Evolutionary conservation across 2,329 filamentous ascomycete genomes (phyloP), one percentile per base, ranked within the genome.

Genomic region (Neofusicoccum laricinum): DNA sequence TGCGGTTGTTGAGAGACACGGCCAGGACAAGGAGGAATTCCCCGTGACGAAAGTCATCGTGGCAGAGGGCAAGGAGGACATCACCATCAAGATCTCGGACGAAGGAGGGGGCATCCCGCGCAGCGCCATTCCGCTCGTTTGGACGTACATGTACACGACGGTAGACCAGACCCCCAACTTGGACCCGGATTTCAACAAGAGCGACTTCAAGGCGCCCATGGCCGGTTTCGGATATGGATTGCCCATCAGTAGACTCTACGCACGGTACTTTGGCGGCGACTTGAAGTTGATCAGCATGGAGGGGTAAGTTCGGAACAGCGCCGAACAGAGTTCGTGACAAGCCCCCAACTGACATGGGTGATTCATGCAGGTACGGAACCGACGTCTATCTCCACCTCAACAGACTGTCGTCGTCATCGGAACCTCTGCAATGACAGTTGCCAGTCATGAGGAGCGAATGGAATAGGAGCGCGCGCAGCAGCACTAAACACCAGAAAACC

Each of bases 81-180:
- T 99, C 72, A 99, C 95, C 4, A 97, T 99, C 82, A 99, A 99
- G 80, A 90, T 99, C 71, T 92, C 90, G 4, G 95, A 99, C 76
- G 95, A 99, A 79, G 95, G 95, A 65, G 95, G 95, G 68, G 95
- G 95, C 67, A 98, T 99, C 61, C 93, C 95, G 0, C 84, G 95
- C 72, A 96, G 91, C 71, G 87, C 92, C 61, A 98, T 99, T 68
- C 95, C 95, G 4, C 85, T 99, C 14, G 95, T 98, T n/a, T 99
- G 95, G 95, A 99, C 95, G 12, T 99, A 99, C 78, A 99, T 98
- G 95, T 99, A 99, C 78, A 99, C 95, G 40, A 99, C 95, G 2
- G 95, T 99, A 68, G 95, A 98, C 77, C 88, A 93, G 71, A 98
- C 95, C 21, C 95, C 95, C 14, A 96, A 89, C 74, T 82, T 99